Percentiles rank a stretch among this genome's conserved stretches.
These are phyloP conservation scores for Salvia rosmarinus DNA, from an alignment of 257 asterid species.

Conservation along the genomic window DNA sequence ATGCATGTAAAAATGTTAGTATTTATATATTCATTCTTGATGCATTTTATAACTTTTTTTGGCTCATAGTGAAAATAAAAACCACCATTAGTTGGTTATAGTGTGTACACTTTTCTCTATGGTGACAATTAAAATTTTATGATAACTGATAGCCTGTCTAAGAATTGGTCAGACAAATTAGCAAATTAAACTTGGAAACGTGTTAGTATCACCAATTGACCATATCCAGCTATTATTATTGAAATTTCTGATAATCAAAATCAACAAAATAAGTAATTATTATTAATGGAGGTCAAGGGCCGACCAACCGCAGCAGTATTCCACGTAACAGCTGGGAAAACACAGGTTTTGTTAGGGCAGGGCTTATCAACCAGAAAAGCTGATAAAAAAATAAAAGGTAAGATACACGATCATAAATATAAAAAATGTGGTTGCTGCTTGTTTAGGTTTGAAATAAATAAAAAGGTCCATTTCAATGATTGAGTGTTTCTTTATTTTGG, in stretches of 20 bases:
- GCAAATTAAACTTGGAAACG: conserved; percentile 29
- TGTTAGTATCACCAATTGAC: conserved; percentile 36
- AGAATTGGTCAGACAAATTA: conserved; percentile 24
- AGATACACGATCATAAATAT: neutral
- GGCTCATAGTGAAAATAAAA: too few relatives aligned
- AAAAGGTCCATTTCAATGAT: conserved; percentile 30
- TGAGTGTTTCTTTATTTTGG: conserved; percentile 34
- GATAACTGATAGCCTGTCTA: neutral
- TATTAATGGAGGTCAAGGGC: conserved; percentile 30
- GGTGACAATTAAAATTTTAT: neutral
- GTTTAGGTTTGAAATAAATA: conserved; percentile 23
- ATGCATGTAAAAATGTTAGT: neutral
- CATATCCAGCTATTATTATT: conserved; percentile 18
- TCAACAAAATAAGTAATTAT: neutral
- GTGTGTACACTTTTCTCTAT: too few relatives aligned
- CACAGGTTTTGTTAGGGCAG: conserved; percentile 15
- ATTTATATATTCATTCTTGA: too few relatives aligned
- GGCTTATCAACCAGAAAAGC: conserved; percentile 3
- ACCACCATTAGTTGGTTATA: too few relatives aligned
- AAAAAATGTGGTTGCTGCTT: neutral
- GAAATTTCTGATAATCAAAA: neutral
- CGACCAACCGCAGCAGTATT: conserved; percentile 24
- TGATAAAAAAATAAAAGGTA: neutral
- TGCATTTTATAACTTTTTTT: too few relatives aligned
- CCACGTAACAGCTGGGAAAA: conserved; percentile 26